Evolutionary conservation across 2,329 filamentous ascomycete species (phyloP), one percentile per base, ranked within the genome.

Genomic region (Epichloe elymi): DNA sequence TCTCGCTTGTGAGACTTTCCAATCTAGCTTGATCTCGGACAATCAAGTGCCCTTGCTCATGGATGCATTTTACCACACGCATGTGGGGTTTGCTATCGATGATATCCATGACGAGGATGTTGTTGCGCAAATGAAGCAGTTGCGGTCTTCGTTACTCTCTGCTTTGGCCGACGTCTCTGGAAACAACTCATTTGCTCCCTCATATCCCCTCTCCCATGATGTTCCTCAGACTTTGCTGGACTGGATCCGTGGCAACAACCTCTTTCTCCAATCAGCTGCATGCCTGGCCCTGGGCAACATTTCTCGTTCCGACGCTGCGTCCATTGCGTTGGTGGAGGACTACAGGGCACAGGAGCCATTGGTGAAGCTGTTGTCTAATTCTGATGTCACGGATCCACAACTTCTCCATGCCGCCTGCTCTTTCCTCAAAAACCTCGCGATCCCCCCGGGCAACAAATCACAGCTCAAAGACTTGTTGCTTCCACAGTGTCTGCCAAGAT

Each of bases 371-470:
- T 64, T 83, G 19, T 60, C 67, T 8, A 63, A 74, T 26, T 58
- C 67, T 0, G 57, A 63, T 8, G 60, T 73, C 40, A 62, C 58
- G 7, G 70, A 75, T 54, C 61, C 71, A 1, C 76, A 81, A 54
- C 72, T 80, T 15, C 67, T 80, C 0, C 79, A 83, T 58, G 71
- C 78, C 1, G 67, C 70, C 2, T 67, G 84, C 17, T 75, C 78
- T 7, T 82, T 82, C 58, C 72, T 83, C 53, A 83, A 82, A 63
- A 84, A 84, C 60, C 73, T 84, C 8, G 76, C 80, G 26, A 78
- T 84, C 48, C 77, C 23, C 79, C 51, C 64, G 0, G 60, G 63
- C 26, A 83, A 83, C 64, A 83, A 81, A 60, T 55, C 68, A 2
- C 46, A 65, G 0, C 67, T 84, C 1, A 74, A 74, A 15, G 63